phyloP scores from a whole-genome alignment of 2,329 filamentous ascomycete species.

The Phialemonium atrogriseum region DNA sequence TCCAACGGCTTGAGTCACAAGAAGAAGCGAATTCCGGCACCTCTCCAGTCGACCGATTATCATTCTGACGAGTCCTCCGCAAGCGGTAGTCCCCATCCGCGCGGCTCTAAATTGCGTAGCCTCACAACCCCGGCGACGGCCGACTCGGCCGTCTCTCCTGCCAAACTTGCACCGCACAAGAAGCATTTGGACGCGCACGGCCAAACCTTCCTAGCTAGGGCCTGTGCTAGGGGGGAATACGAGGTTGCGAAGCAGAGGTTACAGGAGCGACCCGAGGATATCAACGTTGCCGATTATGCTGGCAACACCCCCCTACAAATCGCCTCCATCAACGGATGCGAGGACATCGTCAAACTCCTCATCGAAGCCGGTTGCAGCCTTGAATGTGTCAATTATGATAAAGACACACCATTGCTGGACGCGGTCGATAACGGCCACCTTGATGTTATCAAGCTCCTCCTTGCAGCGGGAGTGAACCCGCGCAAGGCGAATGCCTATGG shows the following conservation, averaged over 20 bases:
- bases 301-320: constrained; percentile 96
- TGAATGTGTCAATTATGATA: constrained; percentile 70
- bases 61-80: constrained; percentile 60
- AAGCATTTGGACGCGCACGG: constrained; percentile 90
- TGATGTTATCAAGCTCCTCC: constrained; percentile 74
- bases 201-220: constrained; percentile 81
- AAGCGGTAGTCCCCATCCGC: constrained; percentile 50
- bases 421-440: constrained; percentile 93
- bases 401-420: constrained; percentile 90
- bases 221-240: constrained; percentile 78
- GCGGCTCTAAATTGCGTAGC: constrained; percentile 48
- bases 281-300: constrained; percentile 86
- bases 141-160: constrained; percentile 55
- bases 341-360: constrained; percentile 79
- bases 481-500: constrained; percentile 86
- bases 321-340: constrained; percentile 77
- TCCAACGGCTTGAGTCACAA: constrained; percentile 49
- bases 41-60: constrained; percentile 55
- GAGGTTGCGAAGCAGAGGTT: constrained; percentile 68
- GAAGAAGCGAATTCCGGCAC: constrained; percentile 53
- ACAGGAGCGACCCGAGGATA: constrained; percentile 72
- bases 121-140: constrained; percentile 47
- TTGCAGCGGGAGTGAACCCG: constrained; percentile 85
- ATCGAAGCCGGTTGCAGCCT: constrained; percentile 78
- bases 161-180: constrained; percentile 65